A percentile compares a stretch with the other conserved stretches of the same genome.
Conservation (phyloP, 2,329 filamentous ascomycete species). For the Xylaria multiplex region DNA sequence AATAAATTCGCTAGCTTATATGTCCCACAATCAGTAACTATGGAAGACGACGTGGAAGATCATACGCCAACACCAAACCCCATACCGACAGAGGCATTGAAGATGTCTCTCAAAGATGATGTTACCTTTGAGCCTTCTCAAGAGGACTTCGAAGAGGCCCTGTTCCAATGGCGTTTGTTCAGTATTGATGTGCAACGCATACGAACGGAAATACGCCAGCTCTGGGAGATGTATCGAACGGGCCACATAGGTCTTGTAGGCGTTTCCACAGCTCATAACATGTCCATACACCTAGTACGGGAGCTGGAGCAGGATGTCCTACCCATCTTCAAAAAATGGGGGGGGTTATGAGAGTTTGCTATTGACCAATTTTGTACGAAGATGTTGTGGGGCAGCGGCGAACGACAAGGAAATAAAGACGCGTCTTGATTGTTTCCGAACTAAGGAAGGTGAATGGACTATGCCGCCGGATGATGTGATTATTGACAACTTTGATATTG, state of each 20-base stretch:
- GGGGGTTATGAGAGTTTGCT: slow-evolving; percentile 6
- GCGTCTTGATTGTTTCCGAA: neutral
- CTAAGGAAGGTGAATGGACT: neutral
- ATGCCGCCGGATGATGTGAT: neutral
- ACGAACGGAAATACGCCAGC: slow-evolving; percentile 16
- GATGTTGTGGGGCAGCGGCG: neutral
- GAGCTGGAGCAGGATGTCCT: slow-evolving; percentile 16
- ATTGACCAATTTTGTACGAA: neutral
- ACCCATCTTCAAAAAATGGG: slow-evolving; percentile 2
- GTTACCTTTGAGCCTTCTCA: slow-evolving; percentile 17
- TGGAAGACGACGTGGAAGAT: slow-evolving; percentile 11
- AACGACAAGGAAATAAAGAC: neutral
- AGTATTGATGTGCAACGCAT: slow-evolving; percentile 12
- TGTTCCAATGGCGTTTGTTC: slow-evolving; percentile 20
- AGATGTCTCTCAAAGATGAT: neutral
- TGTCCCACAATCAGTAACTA: neutral
- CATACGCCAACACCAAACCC: neutral
- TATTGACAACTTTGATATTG: slow-evolving; percentile 23
- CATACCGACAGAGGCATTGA: neutral
- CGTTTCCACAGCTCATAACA: slow-evolving; percentile 19
- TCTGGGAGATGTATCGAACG: slow-evolving; percentile 17
- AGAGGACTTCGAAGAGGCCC: slow-evolving; percentile 20
- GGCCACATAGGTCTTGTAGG: slow-evolving; percentile 4
- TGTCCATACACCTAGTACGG: slow-evolving; percentile 14
- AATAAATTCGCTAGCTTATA: neutral